Conservation (phyloP, 805 yeast species). For the Kluyveromyces nonfermentans region DNA sequence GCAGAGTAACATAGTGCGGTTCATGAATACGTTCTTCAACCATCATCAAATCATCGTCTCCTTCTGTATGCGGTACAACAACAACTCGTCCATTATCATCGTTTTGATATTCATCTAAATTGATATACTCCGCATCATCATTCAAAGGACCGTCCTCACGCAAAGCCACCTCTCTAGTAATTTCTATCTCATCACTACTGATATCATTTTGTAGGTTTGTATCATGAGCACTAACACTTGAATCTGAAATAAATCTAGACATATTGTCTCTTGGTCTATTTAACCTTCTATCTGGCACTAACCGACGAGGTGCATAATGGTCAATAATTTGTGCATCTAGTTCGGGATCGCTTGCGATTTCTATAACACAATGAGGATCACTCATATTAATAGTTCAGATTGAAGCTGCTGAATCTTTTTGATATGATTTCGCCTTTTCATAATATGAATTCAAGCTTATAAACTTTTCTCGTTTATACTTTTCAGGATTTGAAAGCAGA, state of each 20-base stretch:
- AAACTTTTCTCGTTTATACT: background rate
- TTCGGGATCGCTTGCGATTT: conserved; percentile 24
- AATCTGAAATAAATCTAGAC: conserved; percentile 10
- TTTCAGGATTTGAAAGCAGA: background rate
- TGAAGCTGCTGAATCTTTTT: background rate
- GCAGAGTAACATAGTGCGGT: conserved; percentile 14
- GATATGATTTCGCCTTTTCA: background rate
- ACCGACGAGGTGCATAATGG: conserved; percentile 8
- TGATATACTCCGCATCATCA: conserved; percentile 22
- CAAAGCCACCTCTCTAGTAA: conserved; percentile 11
- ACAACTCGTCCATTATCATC: background rate
- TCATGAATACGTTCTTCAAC: conserved; percentile 21
- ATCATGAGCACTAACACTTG: background rate
- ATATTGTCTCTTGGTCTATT: conserved; percentile 13
- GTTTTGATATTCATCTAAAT: conserved; percentile 13
- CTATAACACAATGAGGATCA: conserved; percentile 10
- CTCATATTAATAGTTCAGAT: background rate
- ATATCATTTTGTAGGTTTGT: background rate
- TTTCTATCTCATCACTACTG: conserved; percentile 15
- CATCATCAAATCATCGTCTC: conserved; percentile 26
- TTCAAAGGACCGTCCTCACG: conserved; percentile 13
- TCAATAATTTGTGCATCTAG: conserved; percentile 15
- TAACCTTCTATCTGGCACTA: conserved; percentile 10
- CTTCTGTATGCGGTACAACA: conserved; percentile 5
- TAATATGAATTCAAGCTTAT: background rate